Evolutionary conservation across 768 basidiomycete genomes (phyloP), one percentile per base, ranked within the genome.

Genomic region (Rhodotorula graminis): DNA sequence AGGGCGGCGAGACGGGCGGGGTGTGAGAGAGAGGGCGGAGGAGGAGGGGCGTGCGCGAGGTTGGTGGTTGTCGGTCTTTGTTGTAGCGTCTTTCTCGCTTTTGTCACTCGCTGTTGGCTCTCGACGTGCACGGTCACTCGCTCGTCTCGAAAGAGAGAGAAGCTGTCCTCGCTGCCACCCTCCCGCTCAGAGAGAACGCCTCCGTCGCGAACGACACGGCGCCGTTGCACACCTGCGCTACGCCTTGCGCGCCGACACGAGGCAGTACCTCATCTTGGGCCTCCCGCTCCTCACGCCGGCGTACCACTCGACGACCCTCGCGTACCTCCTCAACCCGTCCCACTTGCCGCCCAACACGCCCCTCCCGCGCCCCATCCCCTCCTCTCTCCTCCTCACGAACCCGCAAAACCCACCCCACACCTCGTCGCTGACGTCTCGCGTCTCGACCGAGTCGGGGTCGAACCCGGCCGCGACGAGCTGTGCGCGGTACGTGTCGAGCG

Each of bases 271-370:
- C 53, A 72, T 31, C 37, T 53, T 68, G 12, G 19, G 12, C 31
- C 44, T 21, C 5, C 67, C 63, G 1, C 67, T 64, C 25, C 53
- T 44, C 0, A 23, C 27, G 3, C 71, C 71, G 8, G 53, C 55
- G 31, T 72, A 72, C 71, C 71, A 72, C 52, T 31, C 64, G 6
- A 69, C 71, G 12, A 72, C 64, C n/a, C 40, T 50, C 10, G 71
- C 57, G 31, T 72, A 72, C 52, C n/a, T 44, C 58, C 8, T n/a
- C 33, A 72, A 18, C 21, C 44, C 64, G 16, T 27, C 21, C 71
- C 71, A 72, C 23, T 10, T 46, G 11, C 21, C 8, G 8, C 71
- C 63, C 0, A 68, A 14, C 16, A 63, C 59, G 7, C 23, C 37
- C 25, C 33, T 19, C 29, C 11, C 44, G 8, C 44, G 6, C 5